Evolutionary conservation across 2,329 filamentous ascomycete species (phyloP).

Genomic region (Diplocarpon mali): DNA sequence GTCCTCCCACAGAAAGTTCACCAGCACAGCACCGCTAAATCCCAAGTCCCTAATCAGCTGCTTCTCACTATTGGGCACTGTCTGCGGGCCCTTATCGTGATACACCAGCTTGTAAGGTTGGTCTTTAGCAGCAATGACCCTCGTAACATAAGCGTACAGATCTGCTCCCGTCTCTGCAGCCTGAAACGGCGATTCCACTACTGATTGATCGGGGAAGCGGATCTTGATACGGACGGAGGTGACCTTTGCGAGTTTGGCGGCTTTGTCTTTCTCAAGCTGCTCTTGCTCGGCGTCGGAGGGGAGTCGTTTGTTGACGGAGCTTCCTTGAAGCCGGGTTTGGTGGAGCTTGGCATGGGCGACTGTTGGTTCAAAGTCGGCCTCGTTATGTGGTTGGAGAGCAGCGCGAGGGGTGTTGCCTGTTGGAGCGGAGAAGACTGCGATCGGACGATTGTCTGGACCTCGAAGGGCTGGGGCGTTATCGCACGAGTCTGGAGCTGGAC

Average conservation of each 20-base stretch:
- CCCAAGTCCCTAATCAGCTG: constrained; percentile 63
- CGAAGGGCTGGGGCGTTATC: constrained; percentile 7
- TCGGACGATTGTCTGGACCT: constrained; percentile 34
- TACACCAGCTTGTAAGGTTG: constrained; percentile 57
- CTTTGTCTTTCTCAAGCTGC: constrained; percentile 53
- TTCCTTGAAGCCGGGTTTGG: constrained; percentile 53
- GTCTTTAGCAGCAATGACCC: constrained; percentile 52
- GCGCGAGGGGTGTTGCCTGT: constrained; percentile 64
- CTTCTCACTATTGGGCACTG: constrained; percentile 32
- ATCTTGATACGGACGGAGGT: constrained; percentile 65
- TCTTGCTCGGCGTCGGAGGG: constrained; percentile 74
- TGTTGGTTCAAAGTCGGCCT: constrained; percentile 65
- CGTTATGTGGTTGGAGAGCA: constrained; percentile 53
- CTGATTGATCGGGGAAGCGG: constrained; percentile 78
- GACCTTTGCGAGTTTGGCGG: constrained; percentile 53
- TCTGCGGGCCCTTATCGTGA: constrained; percentile 24
- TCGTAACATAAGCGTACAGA: constrained; percentile 64
- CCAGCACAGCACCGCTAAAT: constrained; percentile 57
- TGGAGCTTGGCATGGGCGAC: constrained; percentile 66
- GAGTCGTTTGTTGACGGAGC: constrained; percentile 62
- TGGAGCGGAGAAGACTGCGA: constrained; percentile 71
- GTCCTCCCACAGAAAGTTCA: constrained; percentile 68
- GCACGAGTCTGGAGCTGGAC: constrained; percentile 5
- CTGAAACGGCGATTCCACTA: constrained; percentile 60
- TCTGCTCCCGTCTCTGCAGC: constrained; percentile 56